These are phyloP conservation scores for Cladosporium phlei DNA, from an alignment of 2,329 filamentous ascomycete species.

Conservation along the genomic window DNA sequence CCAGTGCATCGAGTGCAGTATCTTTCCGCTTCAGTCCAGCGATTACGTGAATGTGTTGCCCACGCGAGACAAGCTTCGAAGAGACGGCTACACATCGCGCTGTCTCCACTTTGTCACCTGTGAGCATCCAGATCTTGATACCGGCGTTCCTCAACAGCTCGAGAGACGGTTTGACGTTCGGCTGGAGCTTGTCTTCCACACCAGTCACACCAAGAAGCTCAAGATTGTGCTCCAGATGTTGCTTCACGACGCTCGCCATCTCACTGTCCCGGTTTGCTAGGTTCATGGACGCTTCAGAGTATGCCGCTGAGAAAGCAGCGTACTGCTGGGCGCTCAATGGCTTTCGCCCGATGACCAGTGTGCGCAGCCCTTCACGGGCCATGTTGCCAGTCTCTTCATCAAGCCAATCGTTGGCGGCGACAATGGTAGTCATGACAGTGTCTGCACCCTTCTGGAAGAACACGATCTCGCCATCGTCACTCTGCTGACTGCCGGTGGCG, in stretches of 20 bases:
- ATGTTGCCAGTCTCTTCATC: slow-evolving; percentile 99
- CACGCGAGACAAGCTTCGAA: slow-evolving; percentile 85
- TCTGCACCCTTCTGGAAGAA: slow-evolving; percentile 99
- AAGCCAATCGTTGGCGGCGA: slow-evolving; percentile 94
- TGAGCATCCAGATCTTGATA: slow-evolving; percentile 99
- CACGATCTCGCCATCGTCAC: slow-evolving; percentile 76
- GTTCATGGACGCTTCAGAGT: slow-evolving; percentile 74
- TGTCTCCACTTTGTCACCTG: slow-evolving; percentile 96
- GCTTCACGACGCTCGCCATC: slow-evolving; percentile 74
- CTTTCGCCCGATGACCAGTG: slow-evolving; percentile 90
- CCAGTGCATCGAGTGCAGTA: slow-evolving; percentile 78
- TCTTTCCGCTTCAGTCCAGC: slow-evolving; percentile 70
- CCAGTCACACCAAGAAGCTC: slow-evolving; percentile 96
- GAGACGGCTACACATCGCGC: slow-evolving; percentile 93
- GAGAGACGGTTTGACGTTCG: slow-evolving; percentile 89
- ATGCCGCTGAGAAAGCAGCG: slow-evolving; percentile 67
- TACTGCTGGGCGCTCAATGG: slow-evolving; percentile 75
- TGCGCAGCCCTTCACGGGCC: slow-evolving; percentile 92
- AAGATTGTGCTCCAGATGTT: slow-evolving; percentile 79
- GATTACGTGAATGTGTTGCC: slow-evolving; percentile 94
- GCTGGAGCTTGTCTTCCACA: slow-evolving; percentile 94
- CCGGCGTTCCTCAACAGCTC: slow-evolving; percentile 94
- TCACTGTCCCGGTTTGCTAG: slow-evolving; percentile 74
- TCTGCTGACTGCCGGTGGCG: slow-evolving; percentile 41
- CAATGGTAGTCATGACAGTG: slow-evolving; percentile 95